Percentiles rank a stretch among this genome's conserved stretches.
Evolutionary conservation across 257 asterid species (phyloP).

Genomic region (Fraxinus americana): DNA sequence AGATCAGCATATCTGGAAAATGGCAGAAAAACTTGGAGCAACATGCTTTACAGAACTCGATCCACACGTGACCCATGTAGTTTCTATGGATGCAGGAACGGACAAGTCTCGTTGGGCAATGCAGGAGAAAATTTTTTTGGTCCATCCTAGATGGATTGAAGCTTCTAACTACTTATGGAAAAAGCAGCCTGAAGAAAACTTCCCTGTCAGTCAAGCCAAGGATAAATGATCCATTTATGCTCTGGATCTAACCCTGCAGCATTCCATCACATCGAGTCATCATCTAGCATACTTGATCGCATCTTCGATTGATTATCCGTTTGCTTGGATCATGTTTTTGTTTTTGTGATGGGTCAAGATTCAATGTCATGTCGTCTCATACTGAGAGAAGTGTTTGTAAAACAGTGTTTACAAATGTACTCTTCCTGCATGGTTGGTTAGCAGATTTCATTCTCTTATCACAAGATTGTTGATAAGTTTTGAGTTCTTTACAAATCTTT

Average conservation of each 20-base stretch:
- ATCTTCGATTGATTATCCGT: neutral
- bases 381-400: neutral
- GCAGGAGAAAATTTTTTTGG: slow-evolving; percentile 54
- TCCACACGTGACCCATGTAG: slow-evolving; percentile 64
- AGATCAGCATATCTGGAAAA: slow-evolving; percentile 62
- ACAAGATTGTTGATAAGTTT: neutral
- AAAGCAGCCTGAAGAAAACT: slow-evolving; percentile 71
- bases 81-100: slow-evolving; percentile 64
- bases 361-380: neutral
- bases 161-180: slow-evolving; percentile 69
- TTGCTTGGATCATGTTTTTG: neutral
- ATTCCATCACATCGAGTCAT: neutral
- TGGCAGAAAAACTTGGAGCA: slow-evolving; percentile 80
- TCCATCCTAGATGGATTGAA: slow-evolving; percentile 73
- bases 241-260: slow-evolving; percentile 9
- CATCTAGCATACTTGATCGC: neutral
- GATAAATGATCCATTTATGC: slow-evolving; percentile 19
- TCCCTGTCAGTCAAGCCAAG: slow-evolving; percentile 37
- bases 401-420: neutral
- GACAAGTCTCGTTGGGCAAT: slow-evolving; percentile 68
- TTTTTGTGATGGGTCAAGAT: neutral
- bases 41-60: slow-evolving; percentile 52
- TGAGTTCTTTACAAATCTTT: too few relatives aligned
- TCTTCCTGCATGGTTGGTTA: neutral
- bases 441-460: neutral